phyloP scores from a whole-genome alignment of 2,329 filamentous ascomycete genomes.

The Sporothrix pseudoabietina region DNA sequence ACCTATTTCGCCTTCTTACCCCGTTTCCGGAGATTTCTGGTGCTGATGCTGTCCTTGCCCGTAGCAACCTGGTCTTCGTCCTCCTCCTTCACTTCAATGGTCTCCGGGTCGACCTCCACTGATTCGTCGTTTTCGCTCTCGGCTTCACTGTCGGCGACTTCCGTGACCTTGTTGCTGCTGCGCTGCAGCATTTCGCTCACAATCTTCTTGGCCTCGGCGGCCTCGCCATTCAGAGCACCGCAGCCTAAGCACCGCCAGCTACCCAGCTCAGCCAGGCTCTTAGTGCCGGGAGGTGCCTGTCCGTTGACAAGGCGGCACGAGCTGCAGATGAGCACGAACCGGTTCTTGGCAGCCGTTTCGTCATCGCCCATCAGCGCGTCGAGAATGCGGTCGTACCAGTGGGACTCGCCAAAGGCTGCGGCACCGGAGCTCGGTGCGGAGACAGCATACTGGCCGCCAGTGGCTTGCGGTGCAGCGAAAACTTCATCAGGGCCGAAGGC shows the following conservation, averaged over 20 bases:
- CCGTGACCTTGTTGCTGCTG: not conserved
- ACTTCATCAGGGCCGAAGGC: slow-evolving; percentile 52
- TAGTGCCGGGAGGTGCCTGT: slow-evolving; percentile 86
- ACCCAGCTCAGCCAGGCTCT: slow-evolving; percentile 75
- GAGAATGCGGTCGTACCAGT: slow-evolving; percentile 94
- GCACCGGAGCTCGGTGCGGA: slow-evolving; percentile 29
- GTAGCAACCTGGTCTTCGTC: slow-evolving; percentile 1
- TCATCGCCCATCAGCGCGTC: slow-evolving; percentile 94
- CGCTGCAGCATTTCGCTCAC: slow-evolving; percentile 62
- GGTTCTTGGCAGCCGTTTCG: slow-evolving; percentile 87
- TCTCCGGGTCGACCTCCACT: not conserved
- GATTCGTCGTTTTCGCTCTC: slow-evolving; percentile 7
- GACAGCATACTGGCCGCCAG: slow-evolving; percentile 38
- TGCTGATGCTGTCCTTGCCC: not conserved
- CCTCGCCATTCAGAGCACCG: slow-evolving; percentile 75
- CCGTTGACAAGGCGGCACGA: slow-evolving; percentile 89
- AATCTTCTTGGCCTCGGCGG: slow-evolving; percentile 74
- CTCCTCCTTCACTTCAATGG: not conserved
- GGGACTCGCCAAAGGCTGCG: slow-evolving; percentile 47
- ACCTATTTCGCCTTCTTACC: slow-evolving; percentile 21
- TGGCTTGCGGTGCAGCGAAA: slow-evolving; percentile 30
- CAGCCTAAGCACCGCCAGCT: slow-evolving; percentile 90
- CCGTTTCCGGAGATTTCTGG: slow-evolving; percentile 20
- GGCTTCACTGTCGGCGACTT: slow-evolving; percentile 10
- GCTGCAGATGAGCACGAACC: slow-evolving; percentile 81